These are phyloP conservation scores for Cucurbita maxima DNA, from an alignment of 306 rosid genomes.

Conservation along the genomic window DNA sequence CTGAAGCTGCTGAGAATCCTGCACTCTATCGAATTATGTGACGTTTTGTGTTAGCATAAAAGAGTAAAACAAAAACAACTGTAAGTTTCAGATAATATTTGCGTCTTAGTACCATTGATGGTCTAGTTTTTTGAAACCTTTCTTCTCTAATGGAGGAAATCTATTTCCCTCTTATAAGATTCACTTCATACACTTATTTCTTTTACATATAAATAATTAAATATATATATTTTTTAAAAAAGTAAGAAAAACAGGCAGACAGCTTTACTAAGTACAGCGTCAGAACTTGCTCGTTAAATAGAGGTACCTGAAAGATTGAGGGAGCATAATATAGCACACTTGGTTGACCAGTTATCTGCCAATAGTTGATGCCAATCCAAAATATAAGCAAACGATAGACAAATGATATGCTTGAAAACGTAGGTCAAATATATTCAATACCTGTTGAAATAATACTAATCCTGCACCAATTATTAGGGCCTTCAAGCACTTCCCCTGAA, in stretches of 20 bases:
- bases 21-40: constrained; percentile 46
- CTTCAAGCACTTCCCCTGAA: constrained; percentile 62
- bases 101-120: background rate
- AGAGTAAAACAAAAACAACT: background rate
- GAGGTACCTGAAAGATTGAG: constrained; percentile 73
- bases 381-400: constrained; percentile 18
- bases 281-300: background rate
- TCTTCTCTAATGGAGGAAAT: background rate
- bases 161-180: background rate
- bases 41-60: background rate
- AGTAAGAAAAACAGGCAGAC: background rate
- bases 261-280: background rate
- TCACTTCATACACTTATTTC: background rate
- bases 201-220: background rate
- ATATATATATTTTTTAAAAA: background rate
- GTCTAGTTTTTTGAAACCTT: background rate
- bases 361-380: constrained; percentile 1
- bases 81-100: background rate
- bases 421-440: constrained; percentile 20
- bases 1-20: constrained; percentile 84
- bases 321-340: constrained; percentile 94
- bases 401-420: constrained; percentile 7
- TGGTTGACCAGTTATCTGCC: constrained; percentile 97
- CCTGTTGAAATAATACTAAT: constrained; percentile 96
- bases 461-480: constrained; percentile 73